A percentile compares a stretch with the other conserved stretches of the same genome.
phyloP scores from a whole-genome alignment of 1,284 basidiomycete species.

The Termitomyces sp. region DNA sequence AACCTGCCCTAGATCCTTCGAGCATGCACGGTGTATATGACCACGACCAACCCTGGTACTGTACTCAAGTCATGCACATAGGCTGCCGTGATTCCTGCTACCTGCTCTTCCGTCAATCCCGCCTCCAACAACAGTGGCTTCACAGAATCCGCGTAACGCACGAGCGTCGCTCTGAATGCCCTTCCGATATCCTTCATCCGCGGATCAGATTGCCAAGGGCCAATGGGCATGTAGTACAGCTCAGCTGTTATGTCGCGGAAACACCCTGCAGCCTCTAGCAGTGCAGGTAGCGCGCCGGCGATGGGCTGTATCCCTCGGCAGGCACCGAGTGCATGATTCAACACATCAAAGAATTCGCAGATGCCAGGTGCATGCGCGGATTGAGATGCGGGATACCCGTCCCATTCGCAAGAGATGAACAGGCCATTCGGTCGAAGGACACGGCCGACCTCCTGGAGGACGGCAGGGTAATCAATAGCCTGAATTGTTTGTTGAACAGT shows the following conservation, averaged over 20 bases:
- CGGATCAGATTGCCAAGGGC: constrained; percentile 37
- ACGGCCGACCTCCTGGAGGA: constrained; percentile 53
- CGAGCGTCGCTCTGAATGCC: constrained; percentile 26
- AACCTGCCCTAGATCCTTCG: constrained; percentile 13
- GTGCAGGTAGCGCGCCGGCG: constrained; percentile 28
- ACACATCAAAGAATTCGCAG: constrained; percentile 37
- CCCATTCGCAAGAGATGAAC: constrained; percentile 61
- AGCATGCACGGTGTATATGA: constrained; percentile 31
- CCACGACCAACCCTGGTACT: constrained; percentile 36
- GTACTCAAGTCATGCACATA: constrained; percentile 36
- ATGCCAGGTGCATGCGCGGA: constrained; percentile 35
- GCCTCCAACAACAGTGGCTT: constrained; percentile 36
- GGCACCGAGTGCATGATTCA: constrained; percentile 33
- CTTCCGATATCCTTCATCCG: constrained; percentile 30
- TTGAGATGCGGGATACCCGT: constrained; percentile 37
- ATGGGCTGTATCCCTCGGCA: constrained; percentile 32
- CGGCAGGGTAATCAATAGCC: constrained; percentile 43
- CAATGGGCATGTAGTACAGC: constrained; percentile 40
- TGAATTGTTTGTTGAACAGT: constrained; percentile 18
- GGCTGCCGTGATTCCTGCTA: constrained; percentile 33
- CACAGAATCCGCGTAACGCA: constrained; percentile 33
- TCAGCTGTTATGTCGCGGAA: constrained; percentile 36
- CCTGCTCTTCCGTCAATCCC: constrained; percentile 28
- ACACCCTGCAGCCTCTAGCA: constrained; percentile 28
- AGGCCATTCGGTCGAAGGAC: constrained; percentile 60